A percentile compares a stretch with the other conserved stretches of the same genome.
phyloP scores from a whole-genome alignment of 371 early-diverging fungal genomes.

The Entomophthora muscae region DNA sequence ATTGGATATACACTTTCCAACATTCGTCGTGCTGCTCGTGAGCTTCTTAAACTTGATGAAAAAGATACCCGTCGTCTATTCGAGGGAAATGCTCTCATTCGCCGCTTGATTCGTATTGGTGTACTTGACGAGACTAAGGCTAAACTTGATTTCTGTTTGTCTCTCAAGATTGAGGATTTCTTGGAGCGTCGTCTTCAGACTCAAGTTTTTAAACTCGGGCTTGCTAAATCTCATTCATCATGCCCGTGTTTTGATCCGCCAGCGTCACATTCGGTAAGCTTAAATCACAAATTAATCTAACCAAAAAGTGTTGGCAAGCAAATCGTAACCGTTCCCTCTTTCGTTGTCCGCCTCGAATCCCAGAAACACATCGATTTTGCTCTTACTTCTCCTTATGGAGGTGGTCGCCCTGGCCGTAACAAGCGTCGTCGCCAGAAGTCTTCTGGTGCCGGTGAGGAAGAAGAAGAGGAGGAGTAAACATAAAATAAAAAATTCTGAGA shows the following conservation, averaged over 20 bases:
- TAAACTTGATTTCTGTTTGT: conserved; percentile 98
- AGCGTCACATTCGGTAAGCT: conserved; percentile 84
- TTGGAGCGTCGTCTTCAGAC: conserved; percentile 99
- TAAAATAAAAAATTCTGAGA: not conserved
- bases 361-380: conserved; percentile 99
- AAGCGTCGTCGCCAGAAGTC: conserved; percentile 78
- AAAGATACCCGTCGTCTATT: conserved; percentile 97
- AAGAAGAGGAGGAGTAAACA: conserved; percentile 32
- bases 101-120: conserved; percentile 95
- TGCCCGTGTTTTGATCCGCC: conserved; percentile 98
- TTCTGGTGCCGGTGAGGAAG: conserved; percentile 41
- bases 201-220: conserved; percentile 96
- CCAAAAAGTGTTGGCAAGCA: conserved; percentile 84
- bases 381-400: conserved; percentile 94
- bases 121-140: conserved; percentile 93
- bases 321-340: conserved; percentile 92
- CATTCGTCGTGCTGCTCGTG: conserved; percentile 99
- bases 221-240: conserved; percentile 99
- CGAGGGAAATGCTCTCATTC: conserved; percentile 97
- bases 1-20: conserved; percentile 93
- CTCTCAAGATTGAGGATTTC: conserved; percentile 96
- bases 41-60: conserved; percentile 93
- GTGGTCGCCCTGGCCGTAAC: conserved; percentile 95
- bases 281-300: not conserved
- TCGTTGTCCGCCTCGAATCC: conserved; percentile 77